Evolutionary conservation across 331 rosid genomes (phyloP), one percentile per base, ranked within the genome.

Genomic region (Quercus phellos): DNA sequence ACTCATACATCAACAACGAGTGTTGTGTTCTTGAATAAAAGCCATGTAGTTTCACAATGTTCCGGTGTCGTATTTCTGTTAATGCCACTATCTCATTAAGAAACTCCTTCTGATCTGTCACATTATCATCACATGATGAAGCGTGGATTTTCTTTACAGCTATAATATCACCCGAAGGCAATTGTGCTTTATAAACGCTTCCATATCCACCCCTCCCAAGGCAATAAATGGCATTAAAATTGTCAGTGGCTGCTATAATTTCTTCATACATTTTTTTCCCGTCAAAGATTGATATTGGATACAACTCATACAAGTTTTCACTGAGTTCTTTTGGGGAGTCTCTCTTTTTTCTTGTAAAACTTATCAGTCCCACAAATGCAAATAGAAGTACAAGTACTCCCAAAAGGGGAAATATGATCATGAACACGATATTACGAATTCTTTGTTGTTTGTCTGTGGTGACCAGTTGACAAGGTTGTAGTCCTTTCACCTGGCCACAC

Each of bases 131-230:
- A 2, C 59, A n/a, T 6, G 38, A 56, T 0, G 42, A 35, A 35
- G 42, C 12, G 35, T 88, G 88, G 43, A 90, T 82, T 72, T 76
- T 90, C 83, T 88, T 87, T 9, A 85, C 88, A 4, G 91, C 93
- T 34, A 83, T 67, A 46, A 81, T 29, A 19, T 18, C 22, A 29
- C 53, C 77, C 12, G 73, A 17, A 0, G 88, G 75, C n/a, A 87
- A 67, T 79, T 50, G 67, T 19, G 83, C 84, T 69, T 50, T 84
- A 84, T 88, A 88, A 30, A 88, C 90, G 26, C 82, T 77, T 74
- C 90, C 94, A 29, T 69, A 38, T 59, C 85, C 77, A 67, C 94
- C 90, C 1, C 9, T 66, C 6, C 88, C 90, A 4, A 87, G 63
- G 59, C 84, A 78, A 59, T 76, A 74, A 1, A 35, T 46, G 11